A percentile compares a stretch with the other conserved stretches of the same genome.
phyloP scores from a whole-genome alignment of 2,329 filamentous ascomycete species.

The Fusarium foetens region DNA sequence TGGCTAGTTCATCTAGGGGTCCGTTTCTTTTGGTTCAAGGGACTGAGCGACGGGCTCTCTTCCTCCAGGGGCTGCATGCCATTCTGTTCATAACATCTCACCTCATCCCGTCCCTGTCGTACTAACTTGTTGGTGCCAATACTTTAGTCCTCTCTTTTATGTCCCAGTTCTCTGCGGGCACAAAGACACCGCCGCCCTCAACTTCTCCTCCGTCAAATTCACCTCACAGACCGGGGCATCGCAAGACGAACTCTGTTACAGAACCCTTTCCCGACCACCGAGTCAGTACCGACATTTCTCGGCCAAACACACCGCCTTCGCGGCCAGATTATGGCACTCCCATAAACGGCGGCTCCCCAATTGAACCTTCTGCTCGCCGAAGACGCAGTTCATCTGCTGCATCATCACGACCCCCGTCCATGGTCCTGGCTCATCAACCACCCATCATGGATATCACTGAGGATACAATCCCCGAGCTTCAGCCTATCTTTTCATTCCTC shows the following conservation, averaged over 20 bases:
- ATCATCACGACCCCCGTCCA: conserved; percentile 77
- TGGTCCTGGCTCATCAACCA: conserved; percentile 86
- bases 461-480: conserved; percentile 90
- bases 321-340: conserved; percentile 56
- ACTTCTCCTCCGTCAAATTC: conserved; percentile 56
- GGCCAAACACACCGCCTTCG: conserved; percentile 53
- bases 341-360: conserved; percentile 55
- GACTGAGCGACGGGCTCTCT: conserved; percentile 13
- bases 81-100: conserved; percentile 43
- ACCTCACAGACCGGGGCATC: conserved; percentile 45
- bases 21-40: conserved; percentile 24
- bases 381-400: conserved; percentile 56
- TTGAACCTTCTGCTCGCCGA: conserved; percentile 55
- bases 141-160: conserved; percentile 85
- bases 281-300: conserved; percentile 49
- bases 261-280: conserved; percentile 51
- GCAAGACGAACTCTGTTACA: conserved; percentile 45
- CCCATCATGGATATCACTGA: conserved; percentile 85
- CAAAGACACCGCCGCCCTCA: conserved; percentile 58
- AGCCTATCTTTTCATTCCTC: conserved; percentile 92
- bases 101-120: conserved; percentile 33
- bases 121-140: conserved; percentile 40
- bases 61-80: conserved; percentile 26
- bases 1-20: conserved; percentile 27
- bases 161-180: conserved; percentile 75